Evolutionary conservation across 2,329 filamentous ascomycete genomes (phyloP), one percentile per base, ranked within the genome.

Genomic region (Westerdykella aurantiaca): DNA sequence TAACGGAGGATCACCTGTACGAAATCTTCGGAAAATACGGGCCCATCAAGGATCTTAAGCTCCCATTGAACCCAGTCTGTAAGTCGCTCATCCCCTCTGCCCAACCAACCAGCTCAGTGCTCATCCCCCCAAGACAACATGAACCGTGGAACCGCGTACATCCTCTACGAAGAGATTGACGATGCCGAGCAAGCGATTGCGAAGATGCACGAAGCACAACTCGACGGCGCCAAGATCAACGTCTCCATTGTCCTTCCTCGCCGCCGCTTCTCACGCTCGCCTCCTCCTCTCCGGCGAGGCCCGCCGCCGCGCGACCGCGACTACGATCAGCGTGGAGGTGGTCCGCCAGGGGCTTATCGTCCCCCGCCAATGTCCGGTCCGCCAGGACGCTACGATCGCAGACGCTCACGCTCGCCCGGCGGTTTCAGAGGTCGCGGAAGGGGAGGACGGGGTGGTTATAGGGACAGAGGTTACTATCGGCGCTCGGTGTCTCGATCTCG

Each of bases 191-290:
- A 82, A 12, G 93, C 93, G 22, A 94, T 96, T 56, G 82, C 90
- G 14, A 87, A 95, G 64, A 97, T 98, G 93, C 93, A 98, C 68
- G 93, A 98, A 71, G 88, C 87, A n/a, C 87, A 95, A 61, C 72
- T 95, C 22, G 90, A 96, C 66, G 89, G 89, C 41, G 81, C 83
- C 17, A 76, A 82, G 33, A 83, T 96, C 60, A 85, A 85, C 59
- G 90, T 96, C 39, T 93, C 87, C 37, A 93, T 96, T 53, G 88
- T 95, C 21, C 75, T 95, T 31, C 88, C 88, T 0, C 81, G 86
- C 39, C 82, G 86, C 58, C 88, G 88, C 56, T 87, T 95, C 59
- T 90, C 87, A 6, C 82, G 81, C 14, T 81, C 85, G 37, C 90
- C 90, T 13, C 88, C 88, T 1, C 79, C 79, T 5, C 81, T 85